A percentile compares a stretch with the other conserved stretches of the same genome.
Conservation (phyloP, 2,329 filamentous ascomycete genomes). For the Aspergillus novofumigatus region DNA sequence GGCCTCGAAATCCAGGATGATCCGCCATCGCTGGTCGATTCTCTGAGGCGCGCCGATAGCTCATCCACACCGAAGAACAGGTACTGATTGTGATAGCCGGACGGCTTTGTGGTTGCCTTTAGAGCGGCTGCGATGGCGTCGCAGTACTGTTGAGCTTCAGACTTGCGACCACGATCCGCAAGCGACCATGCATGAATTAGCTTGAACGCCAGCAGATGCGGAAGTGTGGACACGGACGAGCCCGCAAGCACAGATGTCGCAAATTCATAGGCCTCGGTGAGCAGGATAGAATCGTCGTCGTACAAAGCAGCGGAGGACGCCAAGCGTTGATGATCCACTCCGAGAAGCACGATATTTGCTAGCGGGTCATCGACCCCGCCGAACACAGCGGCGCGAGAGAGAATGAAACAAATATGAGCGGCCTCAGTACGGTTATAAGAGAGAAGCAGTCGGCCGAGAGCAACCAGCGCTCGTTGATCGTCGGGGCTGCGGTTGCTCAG, state of each 20-base stretch:
- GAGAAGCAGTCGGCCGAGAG: constrained; percentile 75
- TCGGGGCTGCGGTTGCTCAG: constrained; percentile 81
- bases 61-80: constrained; percentile 78
- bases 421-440: constrained; percentile 87
- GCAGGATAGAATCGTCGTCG: constrained; percentile 79
- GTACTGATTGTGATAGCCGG: constrained; percentile 76
- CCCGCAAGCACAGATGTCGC: constrained; percentile 67
- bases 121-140: constrained; percentile 75
- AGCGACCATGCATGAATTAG: constrained; percentile 79
- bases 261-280: constrained; percentile 97
- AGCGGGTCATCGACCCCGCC: constrained; percentile 78
- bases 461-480: constrained; percentile 71
- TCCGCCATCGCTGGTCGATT: constrained; percentile 75
- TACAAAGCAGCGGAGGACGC: constrained; percentile 64
- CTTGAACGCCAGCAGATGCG: constrained; percentile 88
- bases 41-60: constrained; percentile 74
- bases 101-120: constrained; percentile 74
- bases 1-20: constrained; percentile 92
- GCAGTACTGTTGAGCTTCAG: constrained; percentile 87
- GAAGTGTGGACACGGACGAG: constrained; percentile 56
- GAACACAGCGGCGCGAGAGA: constrained; percentile 70
- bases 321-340: constrained; percentile 72
- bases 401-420: constrained; percentile 89
- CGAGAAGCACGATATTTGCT: constrained; percentile 75
- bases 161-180: constrained; percentile 75